Percentiles rank a stretch among this genome's conserved stretches.
phyloP scores from a whole-genome alignment of 2,329 filamentous ascomycete genomes.

The Arthrobotrys musiformis region DNA sequence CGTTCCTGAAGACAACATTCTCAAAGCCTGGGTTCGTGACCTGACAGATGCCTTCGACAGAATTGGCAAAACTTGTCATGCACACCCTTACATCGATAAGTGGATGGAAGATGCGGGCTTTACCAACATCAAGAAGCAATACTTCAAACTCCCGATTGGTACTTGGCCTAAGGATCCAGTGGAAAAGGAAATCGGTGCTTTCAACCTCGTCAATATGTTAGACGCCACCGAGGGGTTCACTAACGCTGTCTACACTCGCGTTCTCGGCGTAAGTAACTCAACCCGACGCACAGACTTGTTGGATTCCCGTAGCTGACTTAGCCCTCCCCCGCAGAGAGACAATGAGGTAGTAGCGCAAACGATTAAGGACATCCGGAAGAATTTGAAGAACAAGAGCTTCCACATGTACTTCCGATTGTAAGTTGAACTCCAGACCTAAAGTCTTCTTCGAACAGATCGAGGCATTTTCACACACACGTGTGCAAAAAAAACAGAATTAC shows the following conservation, averaged over 20 bases:
- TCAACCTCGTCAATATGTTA: constrained; percentile 58
- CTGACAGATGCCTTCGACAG: constrained; percentile 24
- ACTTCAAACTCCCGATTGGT: constrained; percentile 60
- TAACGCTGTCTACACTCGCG: constrained; percentile 19
- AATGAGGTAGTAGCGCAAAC: constrained; percentile 16
- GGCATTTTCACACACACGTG: no score
- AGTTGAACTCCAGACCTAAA: not conserved
- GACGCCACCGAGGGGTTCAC: constrained; percentile 51
- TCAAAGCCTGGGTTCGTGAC: constrained; percentile 42
- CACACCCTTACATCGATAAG: constrained; percentile 58
- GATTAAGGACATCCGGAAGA: constrained; percentile 43
- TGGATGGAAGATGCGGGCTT: constrained; percentile 61
- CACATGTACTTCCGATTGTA: constrained; percentile 54
- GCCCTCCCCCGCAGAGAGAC: not conserved
- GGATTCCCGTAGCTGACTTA: not conserved
- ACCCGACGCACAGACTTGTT: not conserved
- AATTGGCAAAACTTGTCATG: constrained; percentile 31
- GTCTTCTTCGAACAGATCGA: no score
- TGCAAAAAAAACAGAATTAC: no score
- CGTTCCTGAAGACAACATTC: constrained; percentile 41
- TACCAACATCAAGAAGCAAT: constrained; percentile 60
- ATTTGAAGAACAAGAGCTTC: constrained; percentile 45
- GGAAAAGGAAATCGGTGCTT: constrained; percentile 66
- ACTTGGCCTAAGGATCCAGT: constrained; percentile 64
- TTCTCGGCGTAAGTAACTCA: constrained; percentile 25